phyloP scores from a whole-genome alignment of 441 rosid species.

The Eruca vesicaria region DNA sequence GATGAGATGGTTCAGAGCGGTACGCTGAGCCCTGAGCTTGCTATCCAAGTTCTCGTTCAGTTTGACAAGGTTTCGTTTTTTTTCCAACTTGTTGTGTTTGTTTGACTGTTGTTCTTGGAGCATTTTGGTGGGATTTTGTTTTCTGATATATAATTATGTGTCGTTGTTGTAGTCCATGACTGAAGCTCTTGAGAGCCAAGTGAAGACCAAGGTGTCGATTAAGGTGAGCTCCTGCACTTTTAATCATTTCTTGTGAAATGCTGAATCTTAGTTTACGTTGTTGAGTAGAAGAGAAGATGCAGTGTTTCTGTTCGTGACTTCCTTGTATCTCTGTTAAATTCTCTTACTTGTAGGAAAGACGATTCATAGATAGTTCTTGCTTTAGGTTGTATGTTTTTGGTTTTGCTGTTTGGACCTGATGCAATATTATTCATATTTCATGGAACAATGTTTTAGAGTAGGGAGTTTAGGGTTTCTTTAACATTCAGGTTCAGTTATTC shows the following conservation, averaged over 20 bases:
- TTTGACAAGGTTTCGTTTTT: constrained; percentile 74
- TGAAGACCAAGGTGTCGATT: constrained; percentile 85
- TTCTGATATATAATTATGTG: constrained; percentile 1
- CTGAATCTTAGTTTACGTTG: background rate
- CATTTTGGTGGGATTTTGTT: background rate
- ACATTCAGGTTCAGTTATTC: background rate
- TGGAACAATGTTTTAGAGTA: background rate
- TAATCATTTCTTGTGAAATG: background rate
- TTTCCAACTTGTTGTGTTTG: background rate
- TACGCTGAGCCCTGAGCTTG: constrained; percentile 91
- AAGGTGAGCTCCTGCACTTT: constrained; percentile 47
- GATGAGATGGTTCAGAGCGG: constrained; percentile 97
- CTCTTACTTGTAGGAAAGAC: background rate
- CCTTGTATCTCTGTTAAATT: background rate
- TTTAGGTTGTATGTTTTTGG: background rate
- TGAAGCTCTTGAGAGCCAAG: constrained; percentile 84
- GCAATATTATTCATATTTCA: background rate
- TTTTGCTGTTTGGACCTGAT: background rate
- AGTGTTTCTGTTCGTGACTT: background rate
- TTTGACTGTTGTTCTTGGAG: background rate
- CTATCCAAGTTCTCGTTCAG: constrained; percentile 95
- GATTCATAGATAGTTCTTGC: background rate
- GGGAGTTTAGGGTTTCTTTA: background rate
- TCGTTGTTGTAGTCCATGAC: constrained; percentile 68
- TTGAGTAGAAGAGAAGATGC: background rate